Percentiles rank a stretch among this genome's conserved stretches.
phyloP scores from a whole-genome alignment of 257 asterid species.

The Nicotiana tomentosiformis region DNA sequence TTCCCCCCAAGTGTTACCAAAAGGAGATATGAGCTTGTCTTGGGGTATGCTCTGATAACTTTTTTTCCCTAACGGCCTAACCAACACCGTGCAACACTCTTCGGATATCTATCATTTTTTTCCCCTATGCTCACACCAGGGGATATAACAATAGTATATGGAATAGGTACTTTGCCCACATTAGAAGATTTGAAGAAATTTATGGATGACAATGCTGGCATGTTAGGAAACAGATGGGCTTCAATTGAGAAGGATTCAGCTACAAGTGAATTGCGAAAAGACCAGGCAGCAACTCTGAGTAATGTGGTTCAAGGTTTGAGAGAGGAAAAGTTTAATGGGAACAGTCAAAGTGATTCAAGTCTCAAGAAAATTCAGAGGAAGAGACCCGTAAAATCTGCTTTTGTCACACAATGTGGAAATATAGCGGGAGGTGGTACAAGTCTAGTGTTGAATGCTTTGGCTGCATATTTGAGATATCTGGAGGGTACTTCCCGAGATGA shows the following conservation, averaged over 20 bases:
- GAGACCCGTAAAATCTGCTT: conserved; percentile 60
- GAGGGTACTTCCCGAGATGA: conserved; percentile 88
- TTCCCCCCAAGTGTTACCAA: conserved; percentile 40
- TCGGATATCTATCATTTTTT: not conserved
- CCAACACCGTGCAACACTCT: not conserved
- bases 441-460: conserved; percentile 70
- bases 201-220: conserved; percentile 26
- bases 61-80: not conserved
- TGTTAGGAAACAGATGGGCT: conserved; percentile 37
- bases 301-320: conserved; percentile 8
- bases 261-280: conserved; percentile 32
- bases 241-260: conserved; percentile 32
- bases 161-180: conserved; percentile 60
- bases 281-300: conserved; percentile 22
- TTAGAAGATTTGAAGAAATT: conserved; percentile 48
- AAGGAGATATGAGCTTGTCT: conserved; percentile 27
- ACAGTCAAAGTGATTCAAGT: conserved; percentile 17
- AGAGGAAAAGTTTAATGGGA: conserved; percentile 22
- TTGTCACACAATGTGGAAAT: conserved; percentile 56
- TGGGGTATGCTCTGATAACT: conserved; percentile 53
- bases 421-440: conserved; percentile 74
- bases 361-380: conserved; percentile 30
- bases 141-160: not conserved
- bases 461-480: conserved; percentile 78
- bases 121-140: not conserved